These are phyloP conservation scores for Lipomyces yamanashiensis DNA, from an alignment of 805 yeast species.

Conservation along the genomic window DNA sequence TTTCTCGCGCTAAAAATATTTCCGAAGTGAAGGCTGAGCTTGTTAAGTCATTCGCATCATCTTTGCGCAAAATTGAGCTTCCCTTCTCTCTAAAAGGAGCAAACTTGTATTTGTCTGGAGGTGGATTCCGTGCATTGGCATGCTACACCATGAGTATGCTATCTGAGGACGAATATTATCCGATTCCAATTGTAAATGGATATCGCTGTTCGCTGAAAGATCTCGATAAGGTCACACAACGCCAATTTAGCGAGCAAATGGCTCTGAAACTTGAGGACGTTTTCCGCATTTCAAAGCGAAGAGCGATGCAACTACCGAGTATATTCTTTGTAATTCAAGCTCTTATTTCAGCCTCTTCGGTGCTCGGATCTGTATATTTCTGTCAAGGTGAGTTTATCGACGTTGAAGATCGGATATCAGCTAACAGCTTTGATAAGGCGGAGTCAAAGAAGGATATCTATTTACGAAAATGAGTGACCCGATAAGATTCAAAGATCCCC, in stretches of 20 bases:
- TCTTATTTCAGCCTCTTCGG: slow-evolving; percentile 57
- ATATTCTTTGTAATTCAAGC: slow-evolving; percentile 67
- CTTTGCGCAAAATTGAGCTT: slow-evolving; percentile 15
- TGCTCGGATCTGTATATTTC: slow-evolving; percentile 65
- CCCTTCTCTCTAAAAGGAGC: slow-evolving; percentile 50
- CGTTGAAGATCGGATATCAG: not conserved
- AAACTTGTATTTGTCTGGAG: slow-evolving; percentile 70
- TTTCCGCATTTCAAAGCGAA: slow-evolving; percentile 68
- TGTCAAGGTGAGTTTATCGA: slow-evolving; percentile 56
- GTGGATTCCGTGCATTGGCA: slow-evolving; percentile 74
- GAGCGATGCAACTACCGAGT: slow-evolving; percentile 71
- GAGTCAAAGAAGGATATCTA: slow-evolving; percentile 75
- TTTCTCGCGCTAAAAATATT: slow-evolving; percentile 48
- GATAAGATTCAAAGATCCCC: slow-evolving; percentile 68
- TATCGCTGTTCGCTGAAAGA: slow-evolving; percentile 62
- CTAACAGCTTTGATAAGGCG: slow-evolving; percentile 41
- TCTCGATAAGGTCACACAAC: slow-evolving; percentile 57
- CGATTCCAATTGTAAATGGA: slow-evolving; percentile 73
- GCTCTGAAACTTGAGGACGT: slow-evolving; percentile 47
- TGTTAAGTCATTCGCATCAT: slow-evolving; percentile 52
- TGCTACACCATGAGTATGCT: slow-evolving; percentile 48
- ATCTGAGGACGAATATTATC: slow-evolving; percentile 55
- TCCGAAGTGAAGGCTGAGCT: slow-evolving; percentile 50
- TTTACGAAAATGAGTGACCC: slow-evolving; percentile 64
- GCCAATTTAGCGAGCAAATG: slow-evolving; percentile 45